These are phyloP conservation scores for Fistulinella staudtii DNA, from an alignment of 1,284 basidiomycete species.

Conservation along the genomic window DNA sequence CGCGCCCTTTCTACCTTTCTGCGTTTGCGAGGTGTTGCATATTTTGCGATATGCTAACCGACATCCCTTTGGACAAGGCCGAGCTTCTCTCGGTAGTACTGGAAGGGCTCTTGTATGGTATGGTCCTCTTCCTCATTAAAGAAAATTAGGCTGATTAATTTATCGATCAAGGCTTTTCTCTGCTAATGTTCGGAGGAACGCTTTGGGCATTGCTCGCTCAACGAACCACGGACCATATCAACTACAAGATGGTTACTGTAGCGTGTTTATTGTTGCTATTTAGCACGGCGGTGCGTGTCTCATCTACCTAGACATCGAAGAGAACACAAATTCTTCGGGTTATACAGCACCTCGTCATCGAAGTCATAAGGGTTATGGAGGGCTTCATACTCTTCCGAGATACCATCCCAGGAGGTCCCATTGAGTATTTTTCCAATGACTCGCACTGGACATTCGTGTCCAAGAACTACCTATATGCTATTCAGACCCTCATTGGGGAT, in stretches of 20 bases:
- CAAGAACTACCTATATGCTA: conserved; percentile 26
- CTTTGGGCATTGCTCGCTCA: background rate
- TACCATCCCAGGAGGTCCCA: conserved; percentile 5
- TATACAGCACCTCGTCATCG: conserved; percentile 17
- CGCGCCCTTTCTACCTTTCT: too few relatives aligned
- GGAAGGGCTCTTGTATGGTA: conserved; percentile 17
- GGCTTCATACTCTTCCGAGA: conserved; percentile 3
- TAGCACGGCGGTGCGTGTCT: conserved; percentile 7
- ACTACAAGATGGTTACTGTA: background rate
- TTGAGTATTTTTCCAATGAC: conserved; percentile 20
- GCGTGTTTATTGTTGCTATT: conserved; percentile 5
- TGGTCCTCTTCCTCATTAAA: background rate
- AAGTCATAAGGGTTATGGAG: conserved; percentile 6
- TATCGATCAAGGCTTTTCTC: conserved; percentile 3
- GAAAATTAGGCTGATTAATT: too few relatives aligned
- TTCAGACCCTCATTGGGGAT: conserved; percentile 31
- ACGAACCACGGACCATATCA: background rate
- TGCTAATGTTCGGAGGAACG: conserved; percentile 9
- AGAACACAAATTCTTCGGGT: too few relatives aligned
- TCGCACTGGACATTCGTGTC: conserved; percentile 26
- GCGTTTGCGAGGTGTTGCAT: too few relatives aligned
- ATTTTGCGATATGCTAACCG: too few relatives aligned
- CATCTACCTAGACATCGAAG: background rate
- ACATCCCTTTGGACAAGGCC: conserved; percentile 15
- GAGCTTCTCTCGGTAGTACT: conserved; percentile 12